phyloP scores from a whole-genome alignment of 495 filamentous ascomycete species.

The Geopyxis carbonaria region DNA sequence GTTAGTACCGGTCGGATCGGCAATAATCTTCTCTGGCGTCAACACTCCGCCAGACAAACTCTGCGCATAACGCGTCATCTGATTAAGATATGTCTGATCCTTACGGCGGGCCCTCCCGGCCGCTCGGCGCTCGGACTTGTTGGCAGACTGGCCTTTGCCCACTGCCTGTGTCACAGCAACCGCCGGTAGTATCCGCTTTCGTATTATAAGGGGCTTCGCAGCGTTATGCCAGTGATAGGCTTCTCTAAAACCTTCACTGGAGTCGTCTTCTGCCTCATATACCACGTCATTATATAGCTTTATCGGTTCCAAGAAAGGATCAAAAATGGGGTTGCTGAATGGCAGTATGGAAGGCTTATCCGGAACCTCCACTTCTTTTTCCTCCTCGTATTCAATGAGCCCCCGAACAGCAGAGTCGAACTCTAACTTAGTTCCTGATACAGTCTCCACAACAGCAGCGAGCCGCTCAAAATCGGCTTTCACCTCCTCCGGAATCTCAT shows the following conservation, averaged over 20 bases:
- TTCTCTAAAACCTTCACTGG: conserved; percentile 36
- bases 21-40: conserved; percentile 43
- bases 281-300: conserved; percentile 9
- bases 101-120: conserved; percentile 19
- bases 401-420: too few relatives aligned
- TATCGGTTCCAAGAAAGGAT: conserved; percentile 35
- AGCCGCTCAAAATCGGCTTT: background rate
- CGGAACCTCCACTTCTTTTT: conserved; percentile 18
- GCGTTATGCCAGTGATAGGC: conserved; percentile 47
- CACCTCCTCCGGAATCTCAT: background rate
- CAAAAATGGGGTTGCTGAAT: conserved; percentile 42
- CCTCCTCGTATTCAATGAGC: too few relatives aligned
- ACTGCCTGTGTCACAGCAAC: too few relatives aligned
- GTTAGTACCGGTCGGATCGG: conserved; percentile 17
- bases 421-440: too few relatives aligned
- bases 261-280: background rate
- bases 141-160: background rate
- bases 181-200: background rate
- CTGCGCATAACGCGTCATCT: conserved; percentile 50
- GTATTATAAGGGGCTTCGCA: conserved; percentile 26
- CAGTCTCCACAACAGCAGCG: background rate
- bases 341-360: conserved; percentile 33
- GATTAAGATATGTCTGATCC: conserved; percentile 40
- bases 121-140: background rate
- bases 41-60: conserved; percentile 50